These are phyloP conservation scores for Boletales sp. DNA, from an alignment of 768 basidiomycete species.

Conservation along the genomic window DNA sequence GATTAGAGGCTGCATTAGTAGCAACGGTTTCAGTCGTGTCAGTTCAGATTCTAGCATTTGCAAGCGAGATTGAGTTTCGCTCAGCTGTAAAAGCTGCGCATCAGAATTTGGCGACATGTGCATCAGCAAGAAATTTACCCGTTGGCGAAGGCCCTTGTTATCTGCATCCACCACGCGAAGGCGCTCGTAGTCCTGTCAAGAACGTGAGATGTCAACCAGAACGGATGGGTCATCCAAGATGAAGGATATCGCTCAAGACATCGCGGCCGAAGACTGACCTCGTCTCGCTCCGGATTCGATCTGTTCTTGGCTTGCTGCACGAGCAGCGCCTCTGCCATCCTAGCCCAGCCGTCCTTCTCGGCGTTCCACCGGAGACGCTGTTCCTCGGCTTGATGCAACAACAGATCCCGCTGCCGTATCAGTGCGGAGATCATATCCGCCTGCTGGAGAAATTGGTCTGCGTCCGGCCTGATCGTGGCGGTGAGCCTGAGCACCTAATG, in stretches of 20 bases:
- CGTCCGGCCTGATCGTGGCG: conserved; percentile 35
- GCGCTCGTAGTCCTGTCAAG: conserved; percentile 52
- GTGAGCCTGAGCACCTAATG: conserved; percentile 49
- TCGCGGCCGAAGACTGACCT: conserved; percentile 33
- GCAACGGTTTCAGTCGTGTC: conserved; percentile 58
- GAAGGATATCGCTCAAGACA: not conserved
- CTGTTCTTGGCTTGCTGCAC: conserved; percentile 42
- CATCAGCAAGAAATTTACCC: conserved; percentile 37
- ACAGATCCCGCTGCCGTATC: conserved; percentile 54
- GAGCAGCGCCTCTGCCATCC: conserved; percentile 66
- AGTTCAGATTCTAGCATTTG: conserved; percentile 61
- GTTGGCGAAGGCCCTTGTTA: conserved; percentile 56
- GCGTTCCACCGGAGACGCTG: conserved; percentile 59
- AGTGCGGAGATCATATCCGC: conserved; percentile 59
- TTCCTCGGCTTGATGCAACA: conserved; percentile 50
- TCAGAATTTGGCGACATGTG: conserved; percentile 2
- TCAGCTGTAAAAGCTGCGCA: conserved; percentile 40
- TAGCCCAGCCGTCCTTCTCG: conserved; percentile 61
- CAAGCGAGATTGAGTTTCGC: conserved; percentile 53
- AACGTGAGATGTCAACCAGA: conserved; percentile 12
- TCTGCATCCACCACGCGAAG: conserved; percentile 55
- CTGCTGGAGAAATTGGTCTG: conserved; percentile 52
- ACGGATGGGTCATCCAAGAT: not conserved
- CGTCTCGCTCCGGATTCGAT: conserved; percentile 35
- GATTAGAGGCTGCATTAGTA: conserved; percentile 58